Evolutionary conservation across 352 stramenopile genomes (phyloP), one percentile per base, ranked within the genome.

Genomic region (Phytopythium vexans): DNA sequence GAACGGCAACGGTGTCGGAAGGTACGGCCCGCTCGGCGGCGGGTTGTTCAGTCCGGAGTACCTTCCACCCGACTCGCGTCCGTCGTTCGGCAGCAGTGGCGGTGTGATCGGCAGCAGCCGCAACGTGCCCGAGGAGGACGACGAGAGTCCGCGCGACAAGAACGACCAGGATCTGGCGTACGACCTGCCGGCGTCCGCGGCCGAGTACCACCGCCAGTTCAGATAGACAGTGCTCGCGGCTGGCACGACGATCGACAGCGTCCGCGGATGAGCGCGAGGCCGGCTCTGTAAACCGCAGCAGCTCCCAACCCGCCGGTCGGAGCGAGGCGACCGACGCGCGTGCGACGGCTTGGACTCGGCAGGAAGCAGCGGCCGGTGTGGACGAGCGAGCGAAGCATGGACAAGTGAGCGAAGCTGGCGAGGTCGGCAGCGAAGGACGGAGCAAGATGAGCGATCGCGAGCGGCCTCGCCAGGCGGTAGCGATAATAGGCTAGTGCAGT

Each of bases 41-140:
- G 74, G 73, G n/a, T 86, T 87, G 61, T 67, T 92, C 46, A 60
- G 77, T 40, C 70, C 62, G 50, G 67, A 84, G 32, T 92, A 82
- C 53, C 58, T 75, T 33, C 54, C 78, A 21, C 56, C 70, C 12
- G 58, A 69, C 33, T 57, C 70, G 16, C n/a, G n/a, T n/a, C n/a
- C n/a, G n/a, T n/a, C n/a, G n/a, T n/a, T n/a, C 54, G 62, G 11
- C 51, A 68, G 33, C 60, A 72, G 36, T 8, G 60, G 60, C 34
- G 16, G 35, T 46, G 62, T 76, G 64, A 63, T 82, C 52, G 59
- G 75, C 52, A 66, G 67, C 52, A 62, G 70, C 36, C 52, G 37
- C 6, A 31, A 43, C n/a, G 34, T 31, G 2, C 52, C 51, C 42
- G 50, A 68, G 35, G 41, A 35, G n/a, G 59, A 70, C 8, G 54